phyloP scores from a whole-genome alignment of 139 green algal genomes.

The Auxenochlorella protothecoides region DNA sequence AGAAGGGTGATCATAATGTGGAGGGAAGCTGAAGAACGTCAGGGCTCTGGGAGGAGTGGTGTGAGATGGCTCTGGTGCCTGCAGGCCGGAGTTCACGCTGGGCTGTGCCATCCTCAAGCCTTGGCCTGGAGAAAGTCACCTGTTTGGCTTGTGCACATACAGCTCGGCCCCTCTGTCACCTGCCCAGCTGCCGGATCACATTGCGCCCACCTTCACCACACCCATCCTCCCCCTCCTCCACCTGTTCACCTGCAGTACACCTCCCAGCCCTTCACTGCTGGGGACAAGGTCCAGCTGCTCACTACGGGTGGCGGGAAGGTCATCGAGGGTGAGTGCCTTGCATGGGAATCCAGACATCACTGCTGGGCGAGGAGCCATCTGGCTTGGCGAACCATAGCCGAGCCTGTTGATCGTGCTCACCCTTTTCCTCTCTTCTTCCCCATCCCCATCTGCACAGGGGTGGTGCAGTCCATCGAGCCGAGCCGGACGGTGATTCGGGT shows the following conservation, averaged over 20 bases:
- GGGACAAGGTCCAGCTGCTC: constrained; percentile 11
- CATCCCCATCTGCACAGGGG: background rate
- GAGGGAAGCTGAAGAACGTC: background rate
- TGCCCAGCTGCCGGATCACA: no score
- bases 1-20: background rate
- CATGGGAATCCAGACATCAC: no score
- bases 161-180: background rate
- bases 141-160: background rate
- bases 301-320: background rate
- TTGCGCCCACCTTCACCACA: no score
- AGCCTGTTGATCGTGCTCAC: no score
- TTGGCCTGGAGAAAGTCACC: no score
- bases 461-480: constrained; percentile 16
- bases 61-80: no score
- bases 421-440: background rate
- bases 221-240: no score
- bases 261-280: constrained; percentile 3
- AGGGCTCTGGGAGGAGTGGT: background rate
- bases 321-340: background rate
- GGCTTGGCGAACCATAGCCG: no score
- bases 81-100: no score
- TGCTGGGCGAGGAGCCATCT: no score
- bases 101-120: no score
- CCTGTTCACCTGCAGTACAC: background rate
- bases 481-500: constrained; percentile 12